Evolutionary conservation across 345 rosid species (phyloP), one percentile per base, ranked within the genome.

Genomic region (Populus alba): DNA sequence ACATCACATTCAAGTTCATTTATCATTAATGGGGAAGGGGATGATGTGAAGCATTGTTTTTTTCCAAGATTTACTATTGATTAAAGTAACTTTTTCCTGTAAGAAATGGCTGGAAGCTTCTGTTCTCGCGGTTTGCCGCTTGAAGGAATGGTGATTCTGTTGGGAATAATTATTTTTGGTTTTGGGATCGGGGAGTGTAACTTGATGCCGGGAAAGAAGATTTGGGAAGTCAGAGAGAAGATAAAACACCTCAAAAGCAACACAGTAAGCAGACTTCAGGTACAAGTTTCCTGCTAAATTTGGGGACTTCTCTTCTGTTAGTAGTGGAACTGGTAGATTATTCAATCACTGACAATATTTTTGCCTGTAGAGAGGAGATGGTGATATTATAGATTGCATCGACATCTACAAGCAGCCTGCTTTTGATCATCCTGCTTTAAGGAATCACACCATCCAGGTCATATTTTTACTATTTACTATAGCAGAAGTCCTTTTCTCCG

Each of bases 371-470:
- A 87, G 89, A 79, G 86, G 87, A 83, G 91, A 89, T 81, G 88
- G 89, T 22, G 89, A 88, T 65, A 71, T 79, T 31, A 86, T 88
- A 20, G 91, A 87, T 69, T 88, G 95, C 37, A 71, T 89, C 27
- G 88, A 82, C 29, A 81, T 87, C 49, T 79, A 91, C 70, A 84
- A 83, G 75, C 91, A 91, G 35, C 84, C 87, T 17, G 85, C 88
- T 75, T 85, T 88, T 66, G 86, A 79, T 78, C 91, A 87, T 81
- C 90, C 90, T 29, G 84, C 85, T 63, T 69, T 90, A 27, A 82
- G 69, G 68, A 81, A 83, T 80, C 91, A 88, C 76, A 70, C 75
- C 67, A 84, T 85, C 79, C 89, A 90, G 89, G 90, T 88, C 45
- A 25, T 55, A 7, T 0, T 53, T 31, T 22, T n/a, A 16, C 33